These are phyloP conservation scores for Penicillium hesseltinei DNA, from an alignment of 2,329 filamentous ascomycete genomes.

Conservation along the genomic window DNA sequence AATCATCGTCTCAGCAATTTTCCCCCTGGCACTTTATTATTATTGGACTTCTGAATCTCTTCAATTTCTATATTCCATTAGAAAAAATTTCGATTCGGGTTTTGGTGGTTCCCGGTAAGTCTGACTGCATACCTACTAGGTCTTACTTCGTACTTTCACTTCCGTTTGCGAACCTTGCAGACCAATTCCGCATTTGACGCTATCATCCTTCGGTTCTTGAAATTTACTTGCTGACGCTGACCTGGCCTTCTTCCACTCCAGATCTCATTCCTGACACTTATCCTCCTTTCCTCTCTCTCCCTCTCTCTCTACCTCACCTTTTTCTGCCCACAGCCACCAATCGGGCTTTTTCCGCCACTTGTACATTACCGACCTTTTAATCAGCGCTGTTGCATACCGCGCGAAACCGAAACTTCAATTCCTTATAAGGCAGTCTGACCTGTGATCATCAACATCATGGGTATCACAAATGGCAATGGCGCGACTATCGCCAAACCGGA, in stretches of 20 bases:
- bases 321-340: slow-evolving; percentile 10
- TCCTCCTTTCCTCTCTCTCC: neutral
- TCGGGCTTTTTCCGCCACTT: slow-evolving; percentile 18
- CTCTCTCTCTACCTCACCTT: neutral
- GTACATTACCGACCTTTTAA: slow-evolving; percentile 22
- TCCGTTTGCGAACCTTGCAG: slow-evolving; percentile 11
- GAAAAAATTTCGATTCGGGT: slow-evolving; percentile 1
- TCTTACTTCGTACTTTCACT: neutral
- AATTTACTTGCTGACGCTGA: neutral
- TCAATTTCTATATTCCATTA: slow-evolving; percentile 4
- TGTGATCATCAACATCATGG: slow-evolving; percentile 39
- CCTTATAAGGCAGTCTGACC: slow-evolving; percentile 27
- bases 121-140: neutral
- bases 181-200: slow-evolving; percentile 7
- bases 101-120: slow-evolving; percentile 20
- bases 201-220: neutral
- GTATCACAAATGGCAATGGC: slow-evolving; percentile 47
- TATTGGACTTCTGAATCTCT: neutral
- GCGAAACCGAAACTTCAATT: slow-evolving; percentile 11
- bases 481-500: slow-evolving; percentile 79
- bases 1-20: slow-evolving; percentile 24
- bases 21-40: neutral
- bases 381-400: slow-evolving; percentile 20
- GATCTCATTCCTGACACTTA: neutral
- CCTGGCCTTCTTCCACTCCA: neutral